phyloP scores from a whole-genome alignment of 352 stramenopile species.

The Plasmopara halstedii region DNA sequence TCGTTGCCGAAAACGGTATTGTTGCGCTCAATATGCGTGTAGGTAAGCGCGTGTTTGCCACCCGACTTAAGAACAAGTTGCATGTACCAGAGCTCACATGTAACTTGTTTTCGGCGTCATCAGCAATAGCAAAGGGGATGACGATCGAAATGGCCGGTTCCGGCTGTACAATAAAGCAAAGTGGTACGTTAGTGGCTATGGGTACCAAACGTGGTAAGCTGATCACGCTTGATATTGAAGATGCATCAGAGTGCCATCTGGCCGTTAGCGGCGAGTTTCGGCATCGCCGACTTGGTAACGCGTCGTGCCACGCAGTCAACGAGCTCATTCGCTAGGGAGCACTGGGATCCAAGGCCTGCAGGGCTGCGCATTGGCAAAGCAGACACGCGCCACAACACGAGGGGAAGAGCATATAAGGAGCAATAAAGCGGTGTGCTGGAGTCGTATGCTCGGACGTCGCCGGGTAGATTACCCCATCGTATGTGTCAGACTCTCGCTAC shows the following conservation, averaged over 20 bases:
- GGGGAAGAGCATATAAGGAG: not conserved
- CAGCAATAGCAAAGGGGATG: no score
- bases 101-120: not conserved
- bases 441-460: not conserved
- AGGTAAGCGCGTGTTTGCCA: not conserved
- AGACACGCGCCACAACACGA: no score
- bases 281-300: not conserved
- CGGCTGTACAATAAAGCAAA: not conserved
- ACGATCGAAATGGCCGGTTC: not conserved
- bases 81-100: not conserved
- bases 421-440: not conserved
- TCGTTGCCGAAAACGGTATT: not conserved
- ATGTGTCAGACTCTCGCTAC: not conserved
- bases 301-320: not conserved
- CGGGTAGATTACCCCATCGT: not conserved
- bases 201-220: not conserved
- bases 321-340: not conserved
- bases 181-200: not conserved
- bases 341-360: no score
- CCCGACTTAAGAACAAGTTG: not conserved
- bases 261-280: not conserved
- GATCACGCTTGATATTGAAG: not conserved
- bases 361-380: not conserved
- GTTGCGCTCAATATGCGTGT: not conserved
- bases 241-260: not conserved